A percentile compares a stretch with the other conserved stretches of the same genome.
Evolutionary conservation across 257 asterid genomes (phyloP).

Genomic region (Parsonsia alboflavescens): DNA sequence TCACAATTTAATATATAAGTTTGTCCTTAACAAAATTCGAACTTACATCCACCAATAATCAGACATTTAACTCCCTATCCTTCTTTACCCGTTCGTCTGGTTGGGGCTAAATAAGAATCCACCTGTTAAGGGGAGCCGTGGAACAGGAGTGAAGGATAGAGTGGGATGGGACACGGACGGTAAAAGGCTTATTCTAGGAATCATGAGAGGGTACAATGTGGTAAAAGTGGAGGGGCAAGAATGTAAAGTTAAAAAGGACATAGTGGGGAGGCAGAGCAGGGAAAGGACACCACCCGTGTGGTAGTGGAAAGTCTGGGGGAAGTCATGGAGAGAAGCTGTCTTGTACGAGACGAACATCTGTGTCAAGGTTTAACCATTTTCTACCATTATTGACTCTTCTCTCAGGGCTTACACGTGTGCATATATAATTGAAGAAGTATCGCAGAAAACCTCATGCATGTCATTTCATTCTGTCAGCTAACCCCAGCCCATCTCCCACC

Average conservation of each 20-base stretch:
- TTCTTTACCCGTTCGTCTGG: no score
- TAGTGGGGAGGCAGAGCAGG: neutral
- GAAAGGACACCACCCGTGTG: slow-evolving; percentile 31
- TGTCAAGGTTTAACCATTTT: slow-evolving; percentile 4
- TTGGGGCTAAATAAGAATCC: no score
- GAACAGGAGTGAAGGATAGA: no score
- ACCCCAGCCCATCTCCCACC: neutral
- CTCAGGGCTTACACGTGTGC: neutral
- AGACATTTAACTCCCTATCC: no score
- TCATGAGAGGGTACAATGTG: neutral
- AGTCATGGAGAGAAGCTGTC: slow-evolving; percentile 25
- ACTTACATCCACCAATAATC: no score
- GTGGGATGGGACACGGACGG: neutral
- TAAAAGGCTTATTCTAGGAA: neutral
- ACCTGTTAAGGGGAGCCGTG: no score
- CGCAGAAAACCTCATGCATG: neutral
- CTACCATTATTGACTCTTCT: slow-evolving; percentile 16
- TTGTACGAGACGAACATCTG: slow-evolving; percentile 34
- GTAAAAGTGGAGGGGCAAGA: neutral
- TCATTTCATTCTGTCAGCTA: neutral
- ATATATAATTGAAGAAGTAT: slow-evolving; percentile 5
- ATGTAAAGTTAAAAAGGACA: neutral
- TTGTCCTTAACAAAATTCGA: no score
- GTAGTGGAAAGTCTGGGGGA: slow-evolving; percentile 8
- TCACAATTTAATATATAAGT: no score